phyloP scores from a whole-genome alignment of 202 grass and related monocot species.

The Schoenoplectus tabernaemontani region DNA sequence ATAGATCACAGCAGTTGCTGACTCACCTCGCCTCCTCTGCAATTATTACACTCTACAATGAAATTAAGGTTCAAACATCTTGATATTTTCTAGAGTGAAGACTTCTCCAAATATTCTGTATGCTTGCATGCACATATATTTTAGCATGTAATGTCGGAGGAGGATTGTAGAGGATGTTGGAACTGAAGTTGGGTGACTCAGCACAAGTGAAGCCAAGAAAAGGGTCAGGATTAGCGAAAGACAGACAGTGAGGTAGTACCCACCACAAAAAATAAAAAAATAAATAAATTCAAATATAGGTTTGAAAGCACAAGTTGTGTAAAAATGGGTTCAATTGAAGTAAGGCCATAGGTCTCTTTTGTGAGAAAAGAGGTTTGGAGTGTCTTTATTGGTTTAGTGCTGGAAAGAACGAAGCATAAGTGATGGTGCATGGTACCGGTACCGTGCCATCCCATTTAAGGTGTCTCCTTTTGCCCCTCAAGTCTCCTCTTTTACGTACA shows the following conservation, averaged over 20 bases:
- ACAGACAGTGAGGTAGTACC: conserved; percentile 24
- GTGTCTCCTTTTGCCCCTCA: conserved; percentile 26
- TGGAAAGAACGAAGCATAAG: neutral
- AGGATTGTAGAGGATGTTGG: neutral
- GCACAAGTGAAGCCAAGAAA: conserved; percentile 26
- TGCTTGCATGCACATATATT: too few relatives aligned
- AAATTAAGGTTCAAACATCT: too few relatives aligned
- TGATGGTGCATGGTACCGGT: conserved; percentile 8
- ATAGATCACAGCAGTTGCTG: neutral
- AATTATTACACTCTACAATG: neutral
- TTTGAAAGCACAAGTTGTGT: neutral
- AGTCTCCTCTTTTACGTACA: conserved; percentile 24
- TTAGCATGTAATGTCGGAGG: neutral
- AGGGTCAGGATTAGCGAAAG: conserved; percentile 23
- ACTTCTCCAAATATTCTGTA: too few relatives aligned
- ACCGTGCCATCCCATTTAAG: conserved; percentile 24
- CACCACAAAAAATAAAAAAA: too few relatives aligned
- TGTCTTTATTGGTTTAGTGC: conserved; percentile 13
- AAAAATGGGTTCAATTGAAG: neutral
- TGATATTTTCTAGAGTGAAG: too few relatives aligned
- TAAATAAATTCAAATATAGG: conserved; percentile 3
- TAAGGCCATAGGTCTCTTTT: too few relatives aligned
- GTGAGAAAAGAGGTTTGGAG: neutral
- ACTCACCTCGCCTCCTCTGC: conserved; percentile 4
- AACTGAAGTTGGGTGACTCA: conserved; percentile 1